Conservation (phyloP, 2,329 filamentous ascomycete genomes). For the Fusarium newnesense region DNA sequence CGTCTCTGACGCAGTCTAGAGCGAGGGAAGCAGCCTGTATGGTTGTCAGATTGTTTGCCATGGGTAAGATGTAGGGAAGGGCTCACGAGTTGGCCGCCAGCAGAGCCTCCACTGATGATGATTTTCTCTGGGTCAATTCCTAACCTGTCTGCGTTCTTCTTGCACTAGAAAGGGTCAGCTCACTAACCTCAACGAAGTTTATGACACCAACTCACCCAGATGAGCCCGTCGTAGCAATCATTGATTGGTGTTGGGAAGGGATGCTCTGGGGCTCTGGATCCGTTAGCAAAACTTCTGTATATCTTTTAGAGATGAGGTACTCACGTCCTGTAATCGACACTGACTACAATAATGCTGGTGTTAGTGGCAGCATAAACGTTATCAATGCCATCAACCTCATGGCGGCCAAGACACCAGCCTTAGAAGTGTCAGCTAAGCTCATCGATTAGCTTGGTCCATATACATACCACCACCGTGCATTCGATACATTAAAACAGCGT, state of each 20-base stretch:
- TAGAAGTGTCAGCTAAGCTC: not conserved
- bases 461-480: conserved; percentile 42
- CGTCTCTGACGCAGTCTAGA: conserved; percentile 8
- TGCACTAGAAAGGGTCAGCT: conserved; percentile 24
- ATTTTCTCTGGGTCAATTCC: conserved; percentile 34
- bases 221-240: conserved; percentile 38
- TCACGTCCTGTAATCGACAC: conserved; percentile 37
- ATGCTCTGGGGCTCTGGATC: conserved; percentile 33
- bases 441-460: not conserved
- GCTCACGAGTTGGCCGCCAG: conserved; percentile 33
- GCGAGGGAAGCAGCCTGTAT: conserved; percentile 31
- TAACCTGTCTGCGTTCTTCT: conserved; percentile 24
- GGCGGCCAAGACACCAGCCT: conserved; percentile 38
- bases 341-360: conserved; percentile 35
- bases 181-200: fast-evolving
- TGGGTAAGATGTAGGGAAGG: not conserved
- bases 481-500: conserved; percentile 37
- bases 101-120: conserved; percentile 36
- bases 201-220: conserved; percentile 30
- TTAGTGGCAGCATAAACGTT: conserved; percentile 35
- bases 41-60: not conserved
- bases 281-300: not conserved
- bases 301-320: not conserved
- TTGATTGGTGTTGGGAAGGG: conserved; percentile 35
- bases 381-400: conserved; percentile 39